A percentile compares a stretch with the other conserved stretches of the same genome.
These are phyloP conservation scores for Cyclotella atomus DNA, from an alignment of 108 stramenopile genomes.

Conservation along the genomic window DNA sequence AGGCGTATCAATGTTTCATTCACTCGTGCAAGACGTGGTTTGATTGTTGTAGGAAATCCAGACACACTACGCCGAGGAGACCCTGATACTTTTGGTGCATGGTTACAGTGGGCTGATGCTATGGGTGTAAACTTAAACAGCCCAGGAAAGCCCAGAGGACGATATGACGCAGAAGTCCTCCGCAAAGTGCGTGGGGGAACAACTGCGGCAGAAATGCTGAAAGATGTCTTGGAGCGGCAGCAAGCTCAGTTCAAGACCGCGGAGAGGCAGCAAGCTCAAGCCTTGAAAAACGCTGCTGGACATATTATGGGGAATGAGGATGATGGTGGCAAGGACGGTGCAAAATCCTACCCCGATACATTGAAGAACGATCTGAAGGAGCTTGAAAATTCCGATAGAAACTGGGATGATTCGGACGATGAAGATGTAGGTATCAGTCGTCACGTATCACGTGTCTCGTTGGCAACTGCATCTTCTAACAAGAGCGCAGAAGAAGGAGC, in stretches of 20 bases:
- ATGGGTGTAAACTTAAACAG: conserved; percentile 91
- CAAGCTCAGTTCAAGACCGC: conserved; percentile 89
- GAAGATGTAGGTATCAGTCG: conserved; percentile 62
- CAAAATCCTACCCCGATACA: conserved; percentile 46
- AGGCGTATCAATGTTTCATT: conserved; percentile 99
- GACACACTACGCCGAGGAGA: conserved; percentile 89
- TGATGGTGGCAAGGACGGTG: conserved; percentile 55
- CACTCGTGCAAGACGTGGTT: conserved; percentile 94
- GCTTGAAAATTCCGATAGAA: conserved; percentile 80
- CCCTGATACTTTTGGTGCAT: conserved; percentile 88
- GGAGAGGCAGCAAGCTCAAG: conserved; percentile 75
- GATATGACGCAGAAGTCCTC: conserved; percentile 92
- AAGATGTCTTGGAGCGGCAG: conserved; percentile 88
- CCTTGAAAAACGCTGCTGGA: conserved; percentile 84
- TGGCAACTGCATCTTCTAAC: conserved; percentile 52
- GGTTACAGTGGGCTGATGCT: conserved; percentile 91
- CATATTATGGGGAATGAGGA: conserved; percentile 84
- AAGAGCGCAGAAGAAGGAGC: conserved; percentile 33
- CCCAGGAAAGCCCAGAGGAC: conserved; percentile 84
- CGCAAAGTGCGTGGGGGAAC: conserved; percentile 91
- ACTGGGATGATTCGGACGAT: conserved; percentile 90
- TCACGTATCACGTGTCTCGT: conserved; percentile 57
- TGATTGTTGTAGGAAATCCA: conserved; percentile 93
- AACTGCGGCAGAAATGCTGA: conserved; percentile 93
- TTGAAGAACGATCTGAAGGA: conserved; percentile 80